phyloP scores from a whole-genome alignment of 345 rosid genomes.

The Cochlearia excelsa region DNA sequence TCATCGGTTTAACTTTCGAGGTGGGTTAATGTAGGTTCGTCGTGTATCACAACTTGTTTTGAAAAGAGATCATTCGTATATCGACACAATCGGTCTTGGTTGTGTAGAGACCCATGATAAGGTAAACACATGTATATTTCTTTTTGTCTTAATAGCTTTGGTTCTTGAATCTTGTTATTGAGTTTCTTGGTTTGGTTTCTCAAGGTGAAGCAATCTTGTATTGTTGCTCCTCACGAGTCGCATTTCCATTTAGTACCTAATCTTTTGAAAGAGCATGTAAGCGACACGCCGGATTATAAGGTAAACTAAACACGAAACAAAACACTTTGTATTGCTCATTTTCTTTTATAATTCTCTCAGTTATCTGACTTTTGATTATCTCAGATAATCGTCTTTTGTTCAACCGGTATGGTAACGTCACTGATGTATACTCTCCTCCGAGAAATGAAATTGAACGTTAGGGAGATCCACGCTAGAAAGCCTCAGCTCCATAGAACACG shows the following conservation, averaged over 20 bases:
- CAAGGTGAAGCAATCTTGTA: constrained; percentile 75
- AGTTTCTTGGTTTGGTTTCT: constrained; percentile 18
- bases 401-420: constrained; percentile 90
- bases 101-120: constrained; percentile 78
- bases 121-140: constrained; percentile 38
- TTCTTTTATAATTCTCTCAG: neutral
- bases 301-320: constrained; percentile 29
- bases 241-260: constrained; percentile 77
- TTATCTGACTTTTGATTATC: constrained; percentile 23
- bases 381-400: constrained; percentile 87
- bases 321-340: neutral
- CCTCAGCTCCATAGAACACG: constrained; percentile 77
- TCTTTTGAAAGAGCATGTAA: constrained; percentile 63
- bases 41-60: constrained; percentile 89
- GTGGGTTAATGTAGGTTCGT: constrained; percentile 58
- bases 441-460: constrained; percentile 77
- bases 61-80: constrained; percentile 71
- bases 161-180: constrained; percentile 6
- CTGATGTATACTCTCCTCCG: constrained; percentile 65
- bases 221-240: constrained; percentile 65
- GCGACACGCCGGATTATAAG: constrained; percentile 62
- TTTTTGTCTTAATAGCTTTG: constrained; percentile 1
- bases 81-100: constrained; percentile 75
- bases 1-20: neutral
- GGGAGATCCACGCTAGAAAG: constrained; percentile 91